Evolutionary conservation across 257 asterid species (phyloP), one percentile per base, ranked within the genome.

Genomic region (Datura wrightii): DNA sequence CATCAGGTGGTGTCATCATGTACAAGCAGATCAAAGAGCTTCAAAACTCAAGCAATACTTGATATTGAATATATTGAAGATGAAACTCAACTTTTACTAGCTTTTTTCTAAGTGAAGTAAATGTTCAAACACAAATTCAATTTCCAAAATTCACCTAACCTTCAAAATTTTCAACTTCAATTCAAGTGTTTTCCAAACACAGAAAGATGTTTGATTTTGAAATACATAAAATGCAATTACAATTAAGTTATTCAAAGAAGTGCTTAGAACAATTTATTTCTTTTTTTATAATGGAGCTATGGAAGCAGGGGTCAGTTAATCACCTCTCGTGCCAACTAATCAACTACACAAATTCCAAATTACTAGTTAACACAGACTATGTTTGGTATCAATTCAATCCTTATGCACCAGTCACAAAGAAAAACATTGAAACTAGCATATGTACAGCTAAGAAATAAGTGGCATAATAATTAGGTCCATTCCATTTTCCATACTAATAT

Each of bases 41-140:
- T 62, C 90, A 89, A 87, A 54, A 83, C 87, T 0, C 93, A 94
- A 15, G 85, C 92, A 36, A 79, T 90, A 78, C 63, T 94, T 91
- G 94, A 90, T 60, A 87, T 92, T 15, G 93, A 92, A 95, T 6
- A 90, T 94, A 83, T 86, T 95, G 3, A 95, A 93, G 89, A 92
- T 90, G 97, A 94, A 93, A 89, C 96, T 94, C 7, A 94, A 87
- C 5, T 56, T n/a, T n/a, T n/a, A n/a, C n/a, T n/a, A n/a, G 2
- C 3, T 54, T 11, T 54, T 4, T 54, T 54, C 2, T 13, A n/a
- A n/a, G n/a, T n/a, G n/a, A n/a, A n/a, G n/a, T n/a, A n/a, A n/a
- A n/a, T n/a, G n/a, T n/a, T n/a, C n/a, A n/a, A n/a, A n/a, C n/a
- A n/a, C n/a, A n/a, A n/a, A n/a, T n/a, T n/a, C n/a, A n/a, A n/a